phyloP scores from a whole-genome alignment of 225 moss, liverwort and hornwort species.

The Rhytidiadelphus loreus region DNA sequence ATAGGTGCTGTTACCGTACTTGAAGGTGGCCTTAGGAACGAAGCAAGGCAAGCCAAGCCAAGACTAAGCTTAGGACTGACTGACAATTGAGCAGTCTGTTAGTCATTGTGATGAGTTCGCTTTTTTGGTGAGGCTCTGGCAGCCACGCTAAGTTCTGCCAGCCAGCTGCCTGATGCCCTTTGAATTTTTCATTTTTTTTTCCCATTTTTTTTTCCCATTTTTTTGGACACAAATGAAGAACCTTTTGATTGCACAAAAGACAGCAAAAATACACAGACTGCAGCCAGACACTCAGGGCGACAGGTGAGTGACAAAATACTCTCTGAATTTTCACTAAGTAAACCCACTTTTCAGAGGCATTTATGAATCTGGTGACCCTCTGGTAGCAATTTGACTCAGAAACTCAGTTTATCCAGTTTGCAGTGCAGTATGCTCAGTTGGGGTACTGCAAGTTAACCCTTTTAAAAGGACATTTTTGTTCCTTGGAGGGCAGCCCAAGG shows the following conservation, averaged over 20 bases:
- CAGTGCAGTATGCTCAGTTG: not conserved
- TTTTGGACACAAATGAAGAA: not conserved
- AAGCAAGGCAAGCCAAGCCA: not conserved
- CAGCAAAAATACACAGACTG: not conserved
- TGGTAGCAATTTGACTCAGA: not conserved
- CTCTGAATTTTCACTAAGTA: not conserved
- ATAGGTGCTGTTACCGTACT: not conserved
- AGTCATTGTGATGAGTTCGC: not conserved
- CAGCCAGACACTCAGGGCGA: not conserved
- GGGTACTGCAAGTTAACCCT: not conserved
- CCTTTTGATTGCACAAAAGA: not conserved
- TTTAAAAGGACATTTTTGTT: not conserved
- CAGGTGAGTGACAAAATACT: not conserved
- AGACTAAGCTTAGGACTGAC: too few relatives aligned
- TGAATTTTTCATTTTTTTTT: not conserved
- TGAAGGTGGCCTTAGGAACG: not conserved
- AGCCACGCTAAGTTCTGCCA: not conserved
- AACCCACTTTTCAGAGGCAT: not conserved
- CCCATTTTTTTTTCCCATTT: fast-evolving
- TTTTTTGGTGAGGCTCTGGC: not conserved
- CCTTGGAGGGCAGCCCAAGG: not conserved
- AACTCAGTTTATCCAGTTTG: not conserved
- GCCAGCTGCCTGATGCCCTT: not conserved
- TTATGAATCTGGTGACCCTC: not conserved
- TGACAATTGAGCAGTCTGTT: not conserved